Base-by-base conservation (phyloP, 805 yeast genomes). In the Teunomyces gatunensis region DNA sequence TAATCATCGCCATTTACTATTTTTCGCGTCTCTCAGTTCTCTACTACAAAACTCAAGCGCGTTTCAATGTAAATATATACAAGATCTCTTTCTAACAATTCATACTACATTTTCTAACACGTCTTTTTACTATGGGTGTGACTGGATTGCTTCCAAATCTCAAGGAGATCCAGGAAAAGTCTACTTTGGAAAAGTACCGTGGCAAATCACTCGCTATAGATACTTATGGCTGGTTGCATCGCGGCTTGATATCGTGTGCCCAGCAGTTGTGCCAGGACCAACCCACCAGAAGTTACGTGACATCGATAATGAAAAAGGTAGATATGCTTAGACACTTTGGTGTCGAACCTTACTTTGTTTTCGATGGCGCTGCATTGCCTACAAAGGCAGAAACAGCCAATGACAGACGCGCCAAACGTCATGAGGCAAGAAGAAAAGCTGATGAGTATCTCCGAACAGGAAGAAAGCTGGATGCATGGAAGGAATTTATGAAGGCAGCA, bases 191-290 rank as follows among this genome's bases (percentile, higher is more conserved):
- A 47, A 68, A 78, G 30, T 88, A 81, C 62, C 67, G 81, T 11
- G 97, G 96, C 1, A 75, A 84, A 57, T 82, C 87, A 0, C 68
- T 91, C 37, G 99, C 96, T 0, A 84, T 94, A n/a, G 99, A 94
- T 61, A 91, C 96, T 0, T 94, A 89, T 60, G 90, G 97, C 1
- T 94, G 99, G 99, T 78, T 94, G 4, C 99, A 94, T 66, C 80
- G 88, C 53, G 91, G 94, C 4, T 83, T 88, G 3, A 78, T 84
- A 44, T 72, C 89, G 13, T 91, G 98, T 66, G 87, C 97, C 0
- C 81, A 78, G 65, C 96, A 94, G 43, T 69, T 94, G 41, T 89
- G 89, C 6, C 71, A 79, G 44, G 87, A 80, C 9, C 64, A 68
- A 44, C 89, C 90, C 1, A 89, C 98, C 0, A 72, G 75, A n/a